Conservation (phyloP, 1,284 basidiomycete species). For the Irpex sp. region DNA sequence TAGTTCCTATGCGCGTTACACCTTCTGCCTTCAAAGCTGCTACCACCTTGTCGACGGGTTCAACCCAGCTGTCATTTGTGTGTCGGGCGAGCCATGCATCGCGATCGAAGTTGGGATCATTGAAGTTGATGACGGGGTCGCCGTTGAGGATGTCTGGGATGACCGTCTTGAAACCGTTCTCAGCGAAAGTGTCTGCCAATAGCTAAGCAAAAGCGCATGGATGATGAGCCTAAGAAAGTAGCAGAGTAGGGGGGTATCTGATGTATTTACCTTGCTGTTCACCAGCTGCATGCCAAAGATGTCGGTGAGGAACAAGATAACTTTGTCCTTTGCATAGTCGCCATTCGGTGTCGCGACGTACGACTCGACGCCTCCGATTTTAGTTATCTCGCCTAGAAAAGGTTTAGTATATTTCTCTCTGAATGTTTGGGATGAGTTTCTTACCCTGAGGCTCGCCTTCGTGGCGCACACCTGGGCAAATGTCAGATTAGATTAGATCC, state of each 20-base stretch:
- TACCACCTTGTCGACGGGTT: conserved; percentile 52
- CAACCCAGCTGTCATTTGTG: conserved; percentile 38
- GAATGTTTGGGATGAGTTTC: neutral
- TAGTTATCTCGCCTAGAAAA: conserved; percentile 35
- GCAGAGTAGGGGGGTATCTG: neutral
- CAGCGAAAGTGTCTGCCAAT: conserved; percentile 67
- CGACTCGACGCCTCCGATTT: conserved; percentile 41
- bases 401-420: neutral
- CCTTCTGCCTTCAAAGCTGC: conserved; percentile 51
- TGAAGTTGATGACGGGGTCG: conserved; percentile 44
- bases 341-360: conserved; percentile 46
- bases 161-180: conserved; percentile 63
- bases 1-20: conserved; percentile 51
- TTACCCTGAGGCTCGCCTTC: conserved; percentile 48
- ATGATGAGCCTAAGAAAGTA: neutral
- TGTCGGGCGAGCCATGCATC: conserved; percentile 47
- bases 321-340: conserved; percentile 52
- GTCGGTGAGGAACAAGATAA: conserved; percentile 54
- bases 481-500: neutral
- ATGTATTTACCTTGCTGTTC: conserved; percentile 42
- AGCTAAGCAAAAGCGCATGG: conserved; percentile 33
- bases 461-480: conserved; percentile 43
- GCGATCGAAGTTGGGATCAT: conserved; percentile 91
- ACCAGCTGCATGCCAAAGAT: conserved; percentile 57
- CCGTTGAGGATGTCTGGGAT: conserved; percentile 56